These are phyloP conservation scores for Peronosclerospora sorghi DNA, from an alignment of 352 stramenopile species.

Conservation along the genomic window DNA sequence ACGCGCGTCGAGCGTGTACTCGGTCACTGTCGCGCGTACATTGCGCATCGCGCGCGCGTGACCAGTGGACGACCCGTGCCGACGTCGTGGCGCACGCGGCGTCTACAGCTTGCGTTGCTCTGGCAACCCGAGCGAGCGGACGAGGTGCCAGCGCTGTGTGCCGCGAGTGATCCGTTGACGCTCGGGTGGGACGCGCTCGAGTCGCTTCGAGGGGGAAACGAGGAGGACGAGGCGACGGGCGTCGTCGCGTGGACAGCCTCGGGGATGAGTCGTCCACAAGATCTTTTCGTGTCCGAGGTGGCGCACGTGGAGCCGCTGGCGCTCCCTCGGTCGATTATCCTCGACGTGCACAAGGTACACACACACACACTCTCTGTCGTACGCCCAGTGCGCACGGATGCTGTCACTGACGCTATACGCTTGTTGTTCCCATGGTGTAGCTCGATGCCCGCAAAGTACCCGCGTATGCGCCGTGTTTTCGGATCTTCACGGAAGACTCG, in stretches of 20 bases:
- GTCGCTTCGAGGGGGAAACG: constrained; percentile 17
- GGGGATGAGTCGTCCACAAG: constrained; percentile 45
- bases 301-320: constrained; percentile 29
- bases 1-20: constrained; percentile 63
- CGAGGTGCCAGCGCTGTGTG: constrained; percentile 40
- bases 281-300: constrained; percentile 26
- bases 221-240: constrained; percentile 25
- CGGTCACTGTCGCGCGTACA: constrained; percentile 62
- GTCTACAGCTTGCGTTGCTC: constrained; percentile 53
- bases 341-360: constrained; percentile 41
- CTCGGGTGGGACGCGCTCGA: constrained; percentile 51
- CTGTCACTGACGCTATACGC: background rate
- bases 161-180: constrained; percentile 45
- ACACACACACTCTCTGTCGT: background rate
- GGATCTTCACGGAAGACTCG: constrained; percentile 64
- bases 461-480: constrained; percentile 52
- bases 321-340: constrained; percentile 27
- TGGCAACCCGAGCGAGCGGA: constrained; percentile 53
- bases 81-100: constrained; percentile 58
- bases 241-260: constrained; percentile 31
- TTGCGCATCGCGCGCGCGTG: constrained; percentile 46
- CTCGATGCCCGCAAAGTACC: constrained; percentile 53
- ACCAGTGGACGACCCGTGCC: constrained; percentile 41
- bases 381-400: background rate
- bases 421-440: constrained; percentile 13